phyloP scores from a whole-genome alignment of 2,329 filamentous ascomycete genomes.

The Colletotrichum lini region DNA sequence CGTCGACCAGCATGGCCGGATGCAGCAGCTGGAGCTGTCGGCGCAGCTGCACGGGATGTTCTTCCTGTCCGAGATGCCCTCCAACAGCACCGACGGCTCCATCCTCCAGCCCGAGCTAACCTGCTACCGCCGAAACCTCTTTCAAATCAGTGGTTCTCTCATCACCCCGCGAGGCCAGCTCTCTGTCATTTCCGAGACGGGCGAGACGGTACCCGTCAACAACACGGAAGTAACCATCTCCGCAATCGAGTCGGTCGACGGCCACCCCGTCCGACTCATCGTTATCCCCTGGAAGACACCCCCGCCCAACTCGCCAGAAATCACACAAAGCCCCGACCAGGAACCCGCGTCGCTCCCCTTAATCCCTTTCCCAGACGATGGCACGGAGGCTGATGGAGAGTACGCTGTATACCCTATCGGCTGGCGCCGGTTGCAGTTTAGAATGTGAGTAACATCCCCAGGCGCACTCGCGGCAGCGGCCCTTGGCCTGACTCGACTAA shows the following conservation, averaged over 20 bases:
- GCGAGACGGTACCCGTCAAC: slow-evolving; percentile 85
- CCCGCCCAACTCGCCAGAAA: slow-evolving; percentile 80
- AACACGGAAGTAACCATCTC: slow-evolving; percentile 90
- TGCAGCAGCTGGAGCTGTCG: slow-evolving; percentile 73
- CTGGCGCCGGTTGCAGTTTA: slow-evolving; percentile 93
- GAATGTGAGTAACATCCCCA: slow-evolving; percentile 69
- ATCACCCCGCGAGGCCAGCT: slow-evolving; percentile 84
- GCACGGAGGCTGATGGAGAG: slow-evolving; percentile 77
- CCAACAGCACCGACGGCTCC: slow-evolving; percentile 70
- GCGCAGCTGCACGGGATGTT: slow-evolving; percentile 92
- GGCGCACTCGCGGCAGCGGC: slow-evolving; percentile 9
- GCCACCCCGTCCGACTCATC: slow-evolving; percentile 91
- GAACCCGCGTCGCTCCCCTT: slow-evolving; percentile 88
- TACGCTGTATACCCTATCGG: slow-evolving; percentile 93
- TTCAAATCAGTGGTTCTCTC: slow-evolving; percentile 93
- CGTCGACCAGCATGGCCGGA: slow-evolving; percentile 71
- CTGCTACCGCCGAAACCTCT: slow-evolving; percentile 95
- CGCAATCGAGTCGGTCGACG: slow-evolving; percentile 94
- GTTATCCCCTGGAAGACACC: slow-evolving; percentile 99
- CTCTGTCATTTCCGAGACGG: slow-evolving; percentile 86
- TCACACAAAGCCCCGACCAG: slow-evolving; percentile 78
- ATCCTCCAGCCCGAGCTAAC: slow-evolving; percentile 85
- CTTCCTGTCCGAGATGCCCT: slow-evolving; percentile 85
- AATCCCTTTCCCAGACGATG: slow-evolving; percentile 75
- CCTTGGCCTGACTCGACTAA: slow-evolving; percentile 41